Evolutionary conservation across 1,284 basidiomycete species (phyloP), one percentile per base, ranked within the genome.

Genomic region (Pseudozyma hubeiensis): DNA sequence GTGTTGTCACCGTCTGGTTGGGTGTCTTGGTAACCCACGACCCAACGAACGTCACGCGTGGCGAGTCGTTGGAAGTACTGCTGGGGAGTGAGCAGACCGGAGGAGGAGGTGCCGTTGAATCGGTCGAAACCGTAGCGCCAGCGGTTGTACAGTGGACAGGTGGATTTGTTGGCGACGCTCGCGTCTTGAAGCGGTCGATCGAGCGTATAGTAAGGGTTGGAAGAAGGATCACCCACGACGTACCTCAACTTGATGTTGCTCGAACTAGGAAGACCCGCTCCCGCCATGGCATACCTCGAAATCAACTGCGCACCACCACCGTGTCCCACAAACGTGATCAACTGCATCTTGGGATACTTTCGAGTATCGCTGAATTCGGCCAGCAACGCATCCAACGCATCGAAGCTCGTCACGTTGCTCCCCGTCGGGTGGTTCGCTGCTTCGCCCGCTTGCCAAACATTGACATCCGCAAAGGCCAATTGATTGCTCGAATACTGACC

Each of bases 301-400:
- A 81, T 76, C 16, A 83, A 53, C 52, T 84, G 82, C 11, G 50
- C 82, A 41, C 82, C 82, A 7, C 79, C 82, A 13, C 82, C 82
- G 29, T 84, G 82, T 7, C 82, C 82, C n/a, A 83, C 77, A 41
- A 84, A 60, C 0, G 79, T 79, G 45, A 84, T 66, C 52, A 74
- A 75, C 53, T 68, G 67, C 75, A 84, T 64, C 17, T 53, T 65
- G 4, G 81, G 81, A 57, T 78, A 84, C 37, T 64, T 71, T 7
- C 35, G 14, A 29, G 53, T 39, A 50, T 81, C 47, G 54, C 74
- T 55, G 44, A 84, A 81, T 39, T 75, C 62, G 39, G 68, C 73
- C 11, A 84, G 48, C 29, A 84, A 44, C 10, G 79, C 65, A 58
- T 82, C 78, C 17, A 84, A 52, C 10, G 80, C 82, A 47, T 83